Base-by-base conservation (phyloP, 2,329 filamentous ascomycete species). In the Sclerotinia nivalis region DNA sequence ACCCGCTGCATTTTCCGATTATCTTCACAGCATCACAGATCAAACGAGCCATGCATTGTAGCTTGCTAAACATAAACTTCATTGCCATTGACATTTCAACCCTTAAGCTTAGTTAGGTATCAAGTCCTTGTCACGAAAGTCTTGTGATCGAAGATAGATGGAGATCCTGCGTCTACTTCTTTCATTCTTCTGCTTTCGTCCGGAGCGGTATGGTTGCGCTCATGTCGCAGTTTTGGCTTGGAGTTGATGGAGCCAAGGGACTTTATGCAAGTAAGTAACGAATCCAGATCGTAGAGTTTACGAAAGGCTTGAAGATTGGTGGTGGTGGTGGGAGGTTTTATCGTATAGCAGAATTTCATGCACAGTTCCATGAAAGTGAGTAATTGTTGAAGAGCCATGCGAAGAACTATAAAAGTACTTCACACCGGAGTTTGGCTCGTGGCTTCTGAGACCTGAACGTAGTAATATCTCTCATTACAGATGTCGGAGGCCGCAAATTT, bases 201-300 rank as follows among this genome's bases (percentile, higher is more conserved):
- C 34, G 69, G 65, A 31, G 73, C 72, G 28, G 74, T 71, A 2
- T 60, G 65, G 37, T 73, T 72, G 43, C 8, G 18, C 34, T 75
- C 73, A 31, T 75, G 66, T 4, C 72, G 72, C 37, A 75, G 70
- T 49, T 72, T 70, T 64, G 75, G 76, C 0, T 31, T 4, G 31
- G 31, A 31, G 76, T 77, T 28, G 76, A 77, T 31, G 76, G 72
- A 34, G 62, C 75, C 13, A 71, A 58, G 18, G 76, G 75, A 49
- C 31, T 31, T 4, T 2, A 31, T 31, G 31, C n/a, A n/a, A n/a
- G n/a, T 31, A 31, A 31, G 31, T 31, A 31, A 31, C 4, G 31
- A 31, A 18, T 66, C 69, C 40, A 55, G 31, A 22, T 54, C 50
- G 34, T 40, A 12, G 10, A 1, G 15, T 10, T 8, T 28, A 52